These are phyloP conservation scores for Ceratocystis colombiana DNA, from an alignment of 2,329 filamentous ascomycete species.

Conservation along the genomic window DNA sequence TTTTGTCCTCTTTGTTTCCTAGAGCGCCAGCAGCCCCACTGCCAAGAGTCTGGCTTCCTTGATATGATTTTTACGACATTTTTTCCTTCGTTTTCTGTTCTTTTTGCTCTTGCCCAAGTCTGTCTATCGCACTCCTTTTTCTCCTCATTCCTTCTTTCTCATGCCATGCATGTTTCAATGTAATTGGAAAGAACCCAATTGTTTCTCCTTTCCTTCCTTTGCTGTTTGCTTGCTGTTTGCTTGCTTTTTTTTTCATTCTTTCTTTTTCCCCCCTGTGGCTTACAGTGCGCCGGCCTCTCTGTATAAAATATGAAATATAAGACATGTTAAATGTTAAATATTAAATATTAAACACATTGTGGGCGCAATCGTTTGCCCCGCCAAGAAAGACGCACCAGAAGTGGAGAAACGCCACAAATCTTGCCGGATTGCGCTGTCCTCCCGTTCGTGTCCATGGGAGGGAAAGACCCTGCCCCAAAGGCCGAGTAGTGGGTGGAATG, in stretches of 20 bases:
- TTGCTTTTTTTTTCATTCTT: neutral
- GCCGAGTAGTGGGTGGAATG: neutral
- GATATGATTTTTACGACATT: neutral
- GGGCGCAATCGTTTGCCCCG: neutral
- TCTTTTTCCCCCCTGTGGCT: neutral
- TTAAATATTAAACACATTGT: no score
- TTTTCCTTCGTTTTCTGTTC: neutral
- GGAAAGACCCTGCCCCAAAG: no score
- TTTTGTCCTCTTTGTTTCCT: no score
- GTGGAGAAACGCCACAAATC: slow-evolving; percentile 5
- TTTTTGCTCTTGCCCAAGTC: neutral
- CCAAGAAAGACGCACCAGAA: neutral
- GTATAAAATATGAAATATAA: no score
- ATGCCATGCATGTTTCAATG: no score
- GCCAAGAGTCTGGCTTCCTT: neutral
- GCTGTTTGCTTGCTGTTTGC: neutral
- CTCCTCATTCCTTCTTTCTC: no score
- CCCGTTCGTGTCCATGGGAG: neutral
- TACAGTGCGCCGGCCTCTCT: no score
- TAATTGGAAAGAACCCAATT: neutral
- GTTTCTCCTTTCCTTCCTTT: neutral
- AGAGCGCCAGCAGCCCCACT: no score
- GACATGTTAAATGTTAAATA: no score
- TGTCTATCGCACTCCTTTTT: no score
- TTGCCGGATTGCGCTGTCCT: slow-evolving; percentile 1